Base-by-base conservation (phyloP, 768 basidiomycete species). In the Mycena polygramma region DNA sequence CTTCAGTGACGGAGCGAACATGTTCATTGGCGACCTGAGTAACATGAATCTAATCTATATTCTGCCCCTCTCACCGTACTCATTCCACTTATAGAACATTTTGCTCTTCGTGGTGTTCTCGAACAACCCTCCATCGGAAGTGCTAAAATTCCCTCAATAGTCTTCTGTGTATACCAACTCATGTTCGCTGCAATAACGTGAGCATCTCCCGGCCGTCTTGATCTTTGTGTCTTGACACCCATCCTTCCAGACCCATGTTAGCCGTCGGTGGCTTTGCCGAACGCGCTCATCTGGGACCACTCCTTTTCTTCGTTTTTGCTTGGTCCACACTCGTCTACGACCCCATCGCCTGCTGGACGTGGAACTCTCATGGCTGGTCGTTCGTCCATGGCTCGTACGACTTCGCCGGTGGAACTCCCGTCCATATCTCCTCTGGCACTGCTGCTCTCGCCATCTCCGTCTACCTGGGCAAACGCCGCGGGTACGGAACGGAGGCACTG, bases 321-420 rank as follows among this genome's bases (percentile, higher is more conserved):
- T 99, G 97, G 97, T 85, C 90, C 6, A 94, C 94, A 3, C 75
- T 96, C 63, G 95, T 96, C 9, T 98, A 98, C 79, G 93, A 97
- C 75, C 95, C 96, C 4, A 90, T 98, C 66, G 97, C 95, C 0
- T 95, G 94, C 82, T 98, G 97, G 96, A 94, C 96, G 3, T 99
- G 97, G 97, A 96, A 95, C 76, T 72, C 88, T 49, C 88, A 92
- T 37, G 90, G 90, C 51, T 90, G 88, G 96, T 92, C 93, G 0
- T 91, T 85, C 81, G 77, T 89, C 41, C 84, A 94, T 60, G 97
- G 95, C 20, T 93, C 92, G 68, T 73, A 73, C 37, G 71, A 73
- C 68, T 73, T 73, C 26, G 71, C 71, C 15, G 71, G 71, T 36
- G 97, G 97, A 61, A 97, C 95, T 14, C 97, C 97, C 24, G 96